These are phyloP conservation scores for Pythium scleroteichum DNA, from an alignment of 352 stramenopile species.

Conservation along the genomic window DNA sequence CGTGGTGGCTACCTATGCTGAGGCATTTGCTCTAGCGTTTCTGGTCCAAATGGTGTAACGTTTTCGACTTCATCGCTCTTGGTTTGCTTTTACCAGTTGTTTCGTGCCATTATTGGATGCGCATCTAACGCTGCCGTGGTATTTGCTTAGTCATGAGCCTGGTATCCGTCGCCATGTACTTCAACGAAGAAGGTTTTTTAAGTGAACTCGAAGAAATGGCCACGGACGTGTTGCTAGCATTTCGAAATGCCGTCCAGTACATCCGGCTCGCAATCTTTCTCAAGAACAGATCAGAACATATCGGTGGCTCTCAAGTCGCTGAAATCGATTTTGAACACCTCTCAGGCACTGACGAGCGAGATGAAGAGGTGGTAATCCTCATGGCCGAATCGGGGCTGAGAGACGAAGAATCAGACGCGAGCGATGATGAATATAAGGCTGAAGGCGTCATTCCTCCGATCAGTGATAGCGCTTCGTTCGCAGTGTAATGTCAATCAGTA, in stretches of 20 bases:
- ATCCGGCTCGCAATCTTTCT: slow-evolving; percentile 82
- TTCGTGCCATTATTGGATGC: no score
- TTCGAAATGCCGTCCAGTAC: slow-evolving; percentile 83
- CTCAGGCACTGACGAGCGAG: slow-evolving; percentile 7
- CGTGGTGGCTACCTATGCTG: not conserved
- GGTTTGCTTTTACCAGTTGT: no score
- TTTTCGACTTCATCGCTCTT: slow-evolving; percentile 80
- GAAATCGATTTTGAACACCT: slow-evolving; percentile 33
- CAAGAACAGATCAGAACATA: slow-evolving; percentile 43
- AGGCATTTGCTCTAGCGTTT: slow-evolving; percentile 52
- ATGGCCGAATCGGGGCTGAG: slow-evolving; percentile 23
- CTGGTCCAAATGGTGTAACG: slow-evolving; percentile 85
- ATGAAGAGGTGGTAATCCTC: slow-evolving; percentile 13
- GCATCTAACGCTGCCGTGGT: not conserved
- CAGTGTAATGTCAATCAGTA: slow-evolving; percentile 5
- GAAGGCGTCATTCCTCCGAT: no score
- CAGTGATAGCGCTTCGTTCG: no score
- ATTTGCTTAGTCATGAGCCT: slow-evolving; percentile 65
- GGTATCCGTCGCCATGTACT: slow-evolving; percentile 79
- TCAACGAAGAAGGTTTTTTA: slow-evolving; percentile 80
- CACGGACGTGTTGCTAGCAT: slow-evolving; percentile 68
- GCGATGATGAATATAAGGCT: slow-evolving; percentile 14
- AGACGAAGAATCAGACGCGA: slow-evolving; percentile 8
- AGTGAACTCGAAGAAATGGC: slow-evolving; percentile 84
- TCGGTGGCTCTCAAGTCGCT: slow-evolving; percentile 23